A percentile compares a stretch with the other conserved stretches of the same genome.
Evolutionary conservation across 2,329 filamentous ascomycete species (phyloP).

Genomic region (Colletotrichum magnum): DNA sequence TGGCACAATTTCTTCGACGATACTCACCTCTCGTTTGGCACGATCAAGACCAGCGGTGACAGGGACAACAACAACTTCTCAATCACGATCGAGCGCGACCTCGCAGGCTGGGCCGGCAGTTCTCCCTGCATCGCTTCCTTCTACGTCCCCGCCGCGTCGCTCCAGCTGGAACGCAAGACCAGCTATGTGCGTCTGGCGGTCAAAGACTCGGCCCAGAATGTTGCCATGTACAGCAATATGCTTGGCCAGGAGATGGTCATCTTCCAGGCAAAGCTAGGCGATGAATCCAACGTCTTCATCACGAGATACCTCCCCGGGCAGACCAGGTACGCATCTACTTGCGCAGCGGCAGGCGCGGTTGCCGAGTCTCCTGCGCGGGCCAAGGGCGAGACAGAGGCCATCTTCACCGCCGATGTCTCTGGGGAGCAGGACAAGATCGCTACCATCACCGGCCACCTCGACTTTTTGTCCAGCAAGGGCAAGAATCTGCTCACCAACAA

Average conservation of each 20-base stretch:
- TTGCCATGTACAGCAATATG: constrained; percentile 43
- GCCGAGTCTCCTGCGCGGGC: constrained; percentile 40
- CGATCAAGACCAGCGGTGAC: constrained; percentile 45
- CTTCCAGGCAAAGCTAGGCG: constrained; percentile 49
- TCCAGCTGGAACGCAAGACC: constrained; percentile 52
- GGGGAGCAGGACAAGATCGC: constrained; percentile 48
- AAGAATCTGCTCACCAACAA: constrained; percentile 56
- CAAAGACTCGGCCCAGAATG: constrained; percentile 44
- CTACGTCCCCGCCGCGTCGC: constrained; percentile 52
- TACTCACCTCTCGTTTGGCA: constrained; percentile 59
- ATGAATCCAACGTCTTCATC: constrained; percentile 52
- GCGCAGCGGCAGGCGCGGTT: constrained; percentile 44
- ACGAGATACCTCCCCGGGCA: constrained; percentile 55
- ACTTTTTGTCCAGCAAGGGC: constrained; percentile 53
- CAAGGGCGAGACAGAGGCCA: constrained; percentile 42
- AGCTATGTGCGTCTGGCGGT: constrained; percentile 52
- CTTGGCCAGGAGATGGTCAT: constrained; percentile 49
- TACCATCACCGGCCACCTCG: constrained; percentile 56
- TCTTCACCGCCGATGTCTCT: constrained; percentile 45
- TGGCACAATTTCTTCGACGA: constrained; percentile 56
- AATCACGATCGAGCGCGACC: constrained; percentile 52
- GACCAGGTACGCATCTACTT: constrained; percentile 44
- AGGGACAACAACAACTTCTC: constrained; percentile 49
- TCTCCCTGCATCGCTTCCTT: constrained; percentile 59
- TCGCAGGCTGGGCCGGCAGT: constrained; percentile 52